Percentiles rank a stretch among this genome's conserved stretches.
Evolutionary conservation across 1,284 basidiomycete genomes (phyloP).

Genomic region (Apiotrichum gracile): DNA sequence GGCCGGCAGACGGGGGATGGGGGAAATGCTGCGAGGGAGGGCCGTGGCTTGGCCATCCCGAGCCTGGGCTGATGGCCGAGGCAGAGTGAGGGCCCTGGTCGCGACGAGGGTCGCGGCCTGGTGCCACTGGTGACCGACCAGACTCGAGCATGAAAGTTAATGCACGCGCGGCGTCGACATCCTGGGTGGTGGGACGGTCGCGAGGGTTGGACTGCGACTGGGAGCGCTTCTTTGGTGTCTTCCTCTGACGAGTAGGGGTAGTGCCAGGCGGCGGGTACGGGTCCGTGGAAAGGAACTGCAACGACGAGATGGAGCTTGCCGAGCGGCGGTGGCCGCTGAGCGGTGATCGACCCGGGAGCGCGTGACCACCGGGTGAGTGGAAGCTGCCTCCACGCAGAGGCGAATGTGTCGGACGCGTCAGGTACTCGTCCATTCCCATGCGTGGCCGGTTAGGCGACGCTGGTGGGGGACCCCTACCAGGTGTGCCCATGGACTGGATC

Average conservation of each 20-base stretch:
- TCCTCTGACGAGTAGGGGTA: conserved; percentile 16
- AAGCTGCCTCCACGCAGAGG: conserved; percentile 1
- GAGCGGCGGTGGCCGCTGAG: conserved; percentile 12
- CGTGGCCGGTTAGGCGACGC: conserved; percentile 1
- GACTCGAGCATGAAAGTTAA: conserved; percentile 39
- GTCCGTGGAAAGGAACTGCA: conserved; percentile 13
- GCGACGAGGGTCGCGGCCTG: neutral
- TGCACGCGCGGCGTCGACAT: conserved; percentile 43
- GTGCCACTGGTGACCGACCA: conserved; percentile 8
- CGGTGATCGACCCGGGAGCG: neutral
- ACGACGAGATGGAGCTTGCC: conserved; percentile 7
- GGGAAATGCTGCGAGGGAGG: conserved; percentile 4
- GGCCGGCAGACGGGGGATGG: neutral
- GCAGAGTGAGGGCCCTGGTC: neutral
- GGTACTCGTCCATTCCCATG: conserved; percentile 15
- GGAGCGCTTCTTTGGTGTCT: conserved; percentile 33
- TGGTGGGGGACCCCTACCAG: neutral
- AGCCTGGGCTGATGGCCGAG: neutral
- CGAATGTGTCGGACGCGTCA: conserved; percentile 9
- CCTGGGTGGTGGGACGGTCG: conserved; percentile 30
- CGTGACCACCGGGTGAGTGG: neutral
- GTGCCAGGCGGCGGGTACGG: conserved; percentile 12
- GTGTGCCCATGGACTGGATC: conserved; percentile 3
- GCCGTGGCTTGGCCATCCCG: neutral
- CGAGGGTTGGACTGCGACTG: conserved; percentile 35